A percentile compares a stretch with the other conserved stretches of the same genome.
phyloP scores from a whole-genome alignment of 1,284 basidiomycete genomes.

The Phellopilus nigrolimitatus region DNA sequence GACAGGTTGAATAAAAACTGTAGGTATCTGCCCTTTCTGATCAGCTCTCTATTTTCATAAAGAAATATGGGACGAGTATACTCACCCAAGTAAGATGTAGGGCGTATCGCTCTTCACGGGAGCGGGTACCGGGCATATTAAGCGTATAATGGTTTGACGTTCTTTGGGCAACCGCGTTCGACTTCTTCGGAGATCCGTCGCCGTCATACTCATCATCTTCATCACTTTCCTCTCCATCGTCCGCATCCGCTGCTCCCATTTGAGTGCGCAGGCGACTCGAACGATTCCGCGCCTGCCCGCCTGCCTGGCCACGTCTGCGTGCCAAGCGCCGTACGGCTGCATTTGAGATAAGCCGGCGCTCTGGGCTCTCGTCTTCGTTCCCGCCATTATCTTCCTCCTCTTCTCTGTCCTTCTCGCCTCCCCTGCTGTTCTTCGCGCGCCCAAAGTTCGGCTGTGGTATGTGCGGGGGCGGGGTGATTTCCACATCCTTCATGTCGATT shows the following conservation, averaged over 20 bases:
- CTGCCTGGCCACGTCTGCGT: constrained; percentile 30
- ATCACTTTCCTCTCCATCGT: constrained; percentile 36
- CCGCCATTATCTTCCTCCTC: constrained; percentile 22
- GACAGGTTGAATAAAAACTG: constrained; percentile 95
- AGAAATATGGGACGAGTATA: constrained; percentile 23
- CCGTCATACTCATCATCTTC: constrained; percentile 33
- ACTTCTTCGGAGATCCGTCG: constrained; percentile 21
- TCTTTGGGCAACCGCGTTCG: constrained; percentile 41
- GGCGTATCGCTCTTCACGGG: constrained; percentile 56
- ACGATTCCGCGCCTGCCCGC: constrained; percentile 26
- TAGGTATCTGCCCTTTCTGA: constrained; percentile 61
- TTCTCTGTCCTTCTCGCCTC: neutral
- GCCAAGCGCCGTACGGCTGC: constrained; percentile 71
- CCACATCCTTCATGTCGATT: constrained; percentile 19
- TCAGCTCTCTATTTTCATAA: constrained; percentile 15
- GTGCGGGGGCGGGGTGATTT: constrained; percentile 14
- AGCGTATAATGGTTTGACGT: constrained; percentile 77
- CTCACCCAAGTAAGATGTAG: constrained; percentile 76
- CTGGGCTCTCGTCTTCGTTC: constrained; percentile 33
- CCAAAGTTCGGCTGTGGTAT: neutral
- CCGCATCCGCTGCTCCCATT: constrained; percentile 34
- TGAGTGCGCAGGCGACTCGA: constrained; percentile 31
- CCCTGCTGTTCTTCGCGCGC: neutral
- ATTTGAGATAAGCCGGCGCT: constrained; percentile 44
- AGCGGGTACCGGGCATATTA: constrained; percentile 61